phyloP scores from a whole-genome alignment of 2,329 filamentous ascomycete genomes.

The Diaporthe amygdali region DNA sequence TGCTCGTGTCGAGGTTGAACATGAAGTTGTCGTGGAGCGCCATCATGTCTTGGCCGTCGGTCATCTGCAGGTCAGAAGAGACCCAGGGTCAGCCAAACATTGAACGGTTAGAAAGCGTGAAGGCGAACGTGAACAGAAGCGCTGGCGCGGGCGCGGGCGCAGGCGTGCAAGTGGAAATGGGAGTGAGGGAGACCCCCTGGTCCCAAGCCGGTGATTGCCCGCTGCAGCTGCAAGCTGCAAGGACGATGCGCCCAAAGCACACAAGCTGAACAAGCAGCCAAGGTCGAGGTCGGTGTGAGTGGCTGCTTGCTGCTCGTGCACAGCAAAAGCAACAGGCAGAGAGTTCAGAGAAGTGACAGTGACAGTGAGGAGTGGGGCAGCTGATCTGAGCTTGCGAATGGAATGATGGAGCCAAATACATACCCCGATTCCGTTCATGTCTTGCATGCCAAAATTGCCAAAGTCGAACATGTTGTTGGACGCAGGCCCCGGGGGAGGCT shows the following conservation, averaged over 20 bases:
- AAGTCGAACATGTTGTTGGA: constrained; percentile 28
- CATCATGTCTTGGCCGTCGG: constrained; percentile 46
- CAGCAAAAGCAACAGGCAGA: background rate
- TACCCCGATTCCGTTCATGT: constrained; percentile 25
- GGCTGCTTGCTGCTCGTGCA: background rate
- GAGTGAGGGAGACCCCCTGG: background rate
- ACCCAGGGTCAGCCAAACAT: constrained; percentile 14
- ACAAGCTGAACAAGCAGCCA: background rate
- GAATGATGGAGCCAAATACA: background rate
- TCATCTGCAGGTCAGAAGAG: constrained; percentile 29
- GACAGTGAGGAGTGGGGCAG: background rate
- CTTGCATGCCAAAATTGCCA: constrained; percentile 20
- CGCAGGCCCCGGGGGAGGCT: constrained; percentile 21
- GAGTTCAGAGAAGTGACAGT: background rate
- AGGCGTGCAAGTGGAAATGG: background rate
- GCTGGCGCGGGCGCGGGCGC: background rate
- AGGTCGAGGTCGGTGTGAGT: background rate
- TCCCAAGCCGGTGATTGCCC: background rate
- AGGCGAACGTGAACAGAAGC: background rate
- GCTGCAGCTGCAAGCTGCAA: background rate
- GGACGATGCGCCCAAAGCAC: background rate
- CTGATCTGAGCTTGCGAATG: background rate
- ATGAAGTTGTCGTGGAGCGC: constrained; percentile 48
- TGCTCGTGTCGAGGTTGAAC: constrained; percentile 40
- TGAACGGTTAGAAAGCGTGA: background rate